Base-by-base conservation (phyloP, 2,329 filamentous ascomycete genomes). In the Botrytis tulipae region DNA sequence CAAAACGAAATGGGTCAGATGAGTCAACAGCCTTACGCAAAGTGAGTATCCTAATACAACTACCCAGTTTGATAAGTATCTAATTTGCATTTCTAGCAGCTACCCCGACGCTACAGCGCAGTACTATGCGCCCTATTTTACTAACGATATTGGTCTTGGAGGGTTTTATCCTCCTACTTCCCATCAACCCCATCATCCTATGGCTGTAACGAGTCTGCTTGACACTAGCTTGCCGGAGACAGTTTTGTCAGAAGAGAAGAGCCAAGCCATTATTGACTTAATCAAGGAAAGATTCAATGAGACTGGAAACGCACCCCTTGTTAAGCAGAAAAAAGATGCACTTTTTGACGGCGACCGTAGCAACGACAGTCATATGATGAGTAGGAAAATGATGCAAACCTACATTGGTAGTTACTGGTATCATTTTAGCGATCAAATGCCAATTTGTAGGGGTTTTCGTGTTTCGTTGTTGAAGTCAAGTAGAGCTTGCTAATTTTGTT, bases 381-480 rank as follows among this genome's bases (percentile, higher is more conserved):
- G 95, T 82, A 87, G 95, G 78, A 90, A 92, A 79, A 98, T 97
- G 93, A 97, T 98, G 92, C 94, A 98, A 83, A 92, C 91, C 4
- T 98, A 98, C 80, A 94, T 97, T 77, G 89, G 91, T 18, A 97
- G 94, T 2, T 99, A 97, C 82, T 99, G 96, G 96, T 87, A 92
- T 71, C 92, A 98, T 82, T 97, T 98, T 80, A 97, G 96, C 82
- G 92, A 95, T 71, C 96, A 98, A 81, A 87, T 98, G 76, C 96
- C 96, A 1, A 97, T 99, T 74, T 85, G 80, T 82, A 76, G 73
- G 79, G 79, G 75, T 5, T 44, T 63, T 32, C 12, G 5, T 61
- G 25, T 8, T n/a, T 12, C 32, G 16, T 40, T 35, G 10, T 32
- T 44, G 22, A 48, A 18, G 29, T 42, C 29, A 12, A 37, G 48